Evolutionary conservation across 2,329 filamentous ascomycete genomes (phyloP).

Genomic region (Beauveria bassiana): DNA sequence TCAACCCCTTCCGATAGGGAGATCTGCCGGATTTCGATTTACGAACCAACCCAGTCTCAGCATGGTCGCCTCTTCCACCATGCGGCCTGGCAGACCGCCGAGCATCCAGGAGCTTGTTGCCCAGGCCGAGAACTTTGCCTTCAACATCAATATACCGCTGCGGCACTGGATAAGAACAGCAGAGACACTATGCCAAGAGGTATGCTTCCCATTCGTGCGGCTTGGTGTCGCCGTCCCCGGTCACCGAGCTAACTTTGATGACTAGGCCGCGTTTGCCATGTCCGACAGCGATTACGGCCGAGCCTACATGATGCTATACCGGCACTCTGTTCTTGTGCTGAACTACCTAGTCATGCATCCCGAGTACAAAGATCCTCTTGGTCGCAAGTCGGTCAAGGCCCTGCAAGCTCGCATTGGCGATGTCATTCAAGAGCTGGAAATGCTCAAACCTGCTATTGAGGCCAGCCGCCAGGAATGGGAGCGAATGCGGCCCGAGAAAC

Average conservation of each 20-base stretch:
- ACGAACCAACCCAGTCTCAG: background rate
- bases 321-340: slow-evolving; percentile 79
- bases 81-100: slow-evolving; percentile 43
- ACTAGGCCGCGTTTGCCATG: slow-evolving; percentile 74
- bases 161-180: slow-evolving; percentile 78
- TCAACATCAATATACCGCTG: slow-evolving; percentile 67
- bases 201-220: slow-evolving; percentile 30
- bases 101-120: slow-evolving; percentile 70
- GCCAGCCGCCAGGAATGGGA: slow-evolving; percentile 62
- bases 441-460: slow-evolving; percentile 71
- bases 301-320: slow-evolving; percentile 84
- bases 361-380: slow-evolving; percentile 59
- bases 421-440: slow-evolving; percentile 65
- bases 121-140: slow-evolving; percentile 73
- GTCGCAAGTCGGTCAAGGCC: slow-evolving; percentile 52
- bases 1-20: slow-evolving; percentile 2
- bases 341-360: slow-evolving; percentile 70
- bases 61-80: slow-evolving; percentile 22
- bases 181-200: slow-evolving; percentile 72
- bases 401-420: slow-evolving; percentile 42
- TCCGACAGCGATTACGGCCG: slow-evolving; percentile 79
- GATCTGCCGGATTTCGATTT: background rate
- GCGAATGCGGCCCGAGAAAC: slow-evolving; percentile 38
- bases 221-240: background rate
- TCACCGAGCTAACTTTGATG: slow-evolving; percentile 15